These are phyloP conservation scores for Trichosanthes cucumerina DNA, from an alignment of 306 rosid genomes.

Conservation along the genomic window DNA sequence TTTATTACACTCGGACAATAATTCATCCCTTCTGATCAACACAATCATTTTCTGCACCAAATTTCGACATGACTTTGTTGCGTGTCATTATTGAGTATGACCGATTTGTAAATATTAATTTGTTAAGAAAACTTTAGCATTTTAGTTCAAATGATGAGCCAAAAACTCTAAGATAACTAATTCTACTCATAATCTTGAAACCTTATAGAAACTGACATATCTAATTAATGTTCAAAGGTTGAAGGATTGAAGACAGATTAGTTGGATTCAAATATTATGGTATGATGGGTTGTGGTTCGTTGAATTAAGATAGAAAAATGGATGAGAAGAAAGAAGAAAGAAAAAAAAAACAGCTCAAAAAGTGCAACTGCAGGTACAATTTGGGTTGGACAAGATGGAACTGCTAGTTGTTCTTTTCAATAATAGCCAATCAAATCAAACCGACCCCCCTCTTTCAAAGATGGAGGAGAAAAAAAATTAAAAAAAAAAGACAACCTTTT, in stretches of 20 bases:
- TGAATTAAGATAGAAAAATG: neutral
- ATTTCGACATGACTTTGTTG: neutral
- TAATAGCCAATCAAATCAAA: slow-evolving; percentile 11
- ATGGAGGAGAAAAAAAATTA: neutral
- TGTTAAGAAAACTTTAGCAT: neutral
- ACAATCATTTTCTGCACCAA: neutral
- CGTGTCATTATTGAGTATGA: neutral
- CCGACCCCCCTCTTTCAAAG: slow-evolving; percentile 6
- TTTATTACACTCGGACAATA: neutral
- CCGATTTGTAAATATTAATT: neutral
- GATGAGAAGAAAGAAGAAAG: neutral
- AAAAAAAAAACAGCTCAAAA: neutral
- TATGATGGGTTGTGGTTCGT: neutral
- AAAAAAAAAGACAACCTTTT: neutral
- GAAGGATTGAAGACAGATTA: neutral
- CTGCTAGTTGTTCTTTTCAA: slow-evolving; percentile 11
- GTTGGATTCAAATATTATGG: neutral
- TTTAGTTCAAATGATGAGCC: neutral
- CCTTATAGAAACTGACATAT: neutral
- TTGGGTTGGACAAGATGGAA: slow-evolving; percentile 15
- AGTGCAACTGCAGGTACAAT: neutral
- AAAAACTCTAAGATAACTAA: neutral
- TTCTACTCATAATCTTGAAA: neutral
- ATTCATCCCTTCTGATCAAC: neutral
- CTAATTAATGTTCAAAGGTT: neutral